A percentile compares a stretch with the other conserved stretches of the same genome.
Conservation (phyloP, 2,329 filamentous ascomycete species). For the Colletotrichum sp. region DNA sequence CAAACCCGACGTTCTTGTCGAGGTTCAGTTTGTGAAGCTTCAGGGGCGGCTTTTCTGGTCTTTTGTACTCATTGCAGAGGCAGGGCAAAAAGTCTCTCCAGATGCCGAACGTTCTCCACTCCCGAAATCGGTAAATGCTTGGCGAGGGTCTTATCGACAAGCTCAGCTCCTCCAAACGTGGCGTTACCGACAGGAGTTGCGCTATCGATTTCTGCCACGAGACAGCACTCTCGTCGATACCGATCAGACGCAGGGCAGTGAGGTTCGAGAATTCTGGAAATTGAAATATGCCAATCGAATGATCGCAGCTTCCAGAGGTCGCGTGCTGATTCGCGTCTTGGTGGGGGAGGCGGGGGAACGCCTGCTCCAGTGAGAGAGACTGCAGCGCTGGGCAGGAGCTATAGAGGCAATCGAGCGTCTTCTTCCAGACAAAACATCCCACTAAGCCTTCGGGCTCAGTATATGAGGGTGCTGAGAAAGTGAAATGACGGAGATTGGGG, state of each 20-base stretch:
- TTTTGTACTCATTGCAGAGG: background rate
- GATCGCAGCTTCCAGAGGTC: background rate
- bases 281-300: background rate
- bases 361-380: background rate
- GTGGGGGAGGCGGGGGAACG: rapidly evolving
- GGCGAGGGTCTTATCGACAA: background rate
- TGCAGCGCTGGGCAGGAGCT: background rate
- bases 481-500: background rate
- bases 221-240: background rate
- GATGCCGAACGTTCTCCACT: too few relatives aligned
- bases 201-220: background rate
- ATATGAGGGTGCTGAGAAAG: rapidly evolving
- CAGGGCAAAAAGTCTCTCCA: background rate
- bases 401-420: background rate
- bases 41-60: background rate
- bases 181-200: rapidly evolving
- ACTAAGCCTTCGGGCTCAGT: rapidly evolving
- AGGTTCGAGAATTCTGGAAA: background rate
- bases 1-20: rapidly evolving
- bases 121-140: too few relatives aligned
- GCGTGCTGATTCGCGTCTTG: rapidly evolving
- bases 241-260: background rate
- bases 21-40: background rate
- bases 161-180: background rate
- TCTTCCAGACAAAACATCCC: background rate